Evolutionary conservation across 1,284 basidiomycete species (phyloP).

Genomic region (Papiliotrema flavescens): DNA sequence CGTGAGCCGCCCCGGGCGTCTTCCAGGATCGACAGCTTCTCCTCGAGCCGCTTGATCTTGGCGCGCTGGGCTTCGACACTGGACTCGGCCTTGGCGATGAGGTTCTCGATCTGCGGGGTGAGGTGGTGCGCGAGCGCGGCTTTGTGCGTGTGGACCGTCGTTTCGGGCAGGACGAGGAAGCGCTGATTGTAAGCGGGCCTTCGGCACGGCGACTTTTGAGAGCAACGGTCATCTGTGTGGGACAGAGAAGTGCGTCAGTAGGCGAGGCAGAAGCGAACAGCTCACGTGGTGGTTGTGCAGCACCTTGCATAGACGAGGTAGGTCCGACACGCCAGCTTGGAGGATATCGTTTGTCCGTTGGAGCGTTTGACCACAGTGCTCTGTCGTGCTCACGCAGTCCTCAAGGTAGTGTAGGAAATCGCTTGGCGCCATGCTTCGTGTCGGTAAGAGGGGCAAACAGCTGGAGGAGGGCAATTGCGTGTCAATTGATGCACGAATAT

Average conservation of each 20-base stretch:
- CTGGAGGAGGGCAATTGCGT: too few relatives aligned
- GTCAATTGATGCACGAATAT: too few relatives aligned
- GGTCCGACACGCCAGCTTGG: conserved; percentile 36
- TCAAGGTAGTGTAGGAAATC: conserved; percentile 41
- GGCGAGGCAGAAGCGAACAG: background rate
- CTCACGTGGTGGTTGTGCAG: conserved; percentile 42
- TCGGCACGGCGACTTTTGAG: background rate
- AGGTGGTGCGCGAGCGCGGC: conserved; percentile 34
- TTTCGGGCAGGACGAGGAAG: conserved; percentile 43
- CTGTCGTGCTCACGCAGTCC: conserved; percentile 43
- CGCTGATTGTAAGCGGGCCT: conserved; percentile 22
- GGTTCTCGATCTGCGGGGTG: conserved; percentile 42
- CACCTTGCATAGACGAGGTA: conserved; percentile 39
- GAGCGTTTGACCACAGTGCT: conserved; percentile 29
- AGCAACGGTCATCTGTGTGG: background rate
- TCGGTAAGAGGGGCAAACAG: too few relatives aligned
- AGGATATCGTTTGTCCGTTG: conserved; percentile 21
- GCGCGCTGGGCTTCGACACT: conserved; percentile 23
- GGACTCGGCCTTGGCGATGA: conserved; percentile 36
- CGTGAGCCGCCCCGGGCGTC: conserved; percentile 11
- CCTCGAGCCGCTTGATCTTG: conserved; percentile 32
- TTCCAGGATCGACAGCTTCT: conserved; percentile 32
- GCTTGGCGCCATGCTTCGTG: conserved; percentile 9
- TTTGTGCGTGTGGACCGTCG: conserved; percentile 37
- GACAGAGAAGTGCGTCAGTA: background rate